A percentile compares a stretch with the other conserved stretches of the same genome.
Conservation (phyloP, 2,329 filamentous ascomycete genomes). For the Endoconidiophora polonica region DNA sequence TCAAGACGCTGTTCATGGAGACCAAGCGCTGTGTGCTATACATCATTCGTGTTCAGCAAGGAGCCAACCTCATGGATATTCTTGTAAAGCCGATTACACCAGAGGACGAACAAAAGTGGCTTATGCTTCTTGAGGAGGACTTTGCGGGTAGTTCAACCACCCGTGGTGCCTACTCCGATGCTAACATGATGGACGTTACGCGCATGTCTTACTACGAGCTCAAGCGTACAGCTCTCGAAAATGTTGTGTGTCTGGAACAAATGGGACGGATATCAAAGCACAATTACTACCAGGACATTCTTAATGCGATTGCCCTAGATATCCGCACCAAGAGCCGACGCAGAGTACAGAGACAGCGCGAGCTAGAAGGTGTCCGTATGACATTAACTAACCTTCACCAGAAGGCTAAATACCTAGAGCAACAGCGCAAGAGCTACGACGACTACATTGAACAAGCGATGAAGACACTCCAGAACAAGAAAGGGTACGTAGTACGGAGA, state of each 20-base stretch:
- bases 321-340: conserved; percentile 94
- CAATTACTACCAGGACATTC: conserved; percentile 93
- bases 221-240: conserved; percentile 84
- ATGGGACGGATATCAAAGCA: conserved; percentile 73
- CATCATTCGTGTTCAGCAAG: conserved; percentile 91
- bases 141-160: conserved; percentile 42
- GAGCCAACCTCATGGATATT: conserved; percentile 83
- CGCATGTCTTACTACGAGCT: conserved; percentile 80
- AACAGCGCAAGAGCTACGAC: conserved; percentile 93
- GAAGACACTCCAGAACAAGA: conserved; percentile 91
- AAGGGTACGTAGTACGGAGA: conserved; percentile 43
- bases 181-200: conserved; percentile 76
- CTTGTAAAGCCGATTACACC: conserved; percentile 73
- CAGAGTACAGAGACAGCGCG: conserved; percentile 76
- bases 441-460: conserved; percentile 99
- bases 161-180: conserved; percentile 76
- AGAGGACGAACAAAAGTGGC: conserved; percentile 86
- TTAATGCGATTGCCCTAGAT: conserved; percentile 91
- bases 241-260: conserved; percentile 77
- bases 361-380: conserved; percentile 67
- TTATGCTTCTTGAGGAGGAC: conserved; percentile 64
- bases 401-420: conserved; percentile 83
- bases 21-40: conserved; percentile 95
- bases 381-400: conserved; percentile 62
- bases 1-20: conserved; percentile 92